Conservation (phyloP, 345 rosid genomes). For the Erucastrum elatum region DNA sequence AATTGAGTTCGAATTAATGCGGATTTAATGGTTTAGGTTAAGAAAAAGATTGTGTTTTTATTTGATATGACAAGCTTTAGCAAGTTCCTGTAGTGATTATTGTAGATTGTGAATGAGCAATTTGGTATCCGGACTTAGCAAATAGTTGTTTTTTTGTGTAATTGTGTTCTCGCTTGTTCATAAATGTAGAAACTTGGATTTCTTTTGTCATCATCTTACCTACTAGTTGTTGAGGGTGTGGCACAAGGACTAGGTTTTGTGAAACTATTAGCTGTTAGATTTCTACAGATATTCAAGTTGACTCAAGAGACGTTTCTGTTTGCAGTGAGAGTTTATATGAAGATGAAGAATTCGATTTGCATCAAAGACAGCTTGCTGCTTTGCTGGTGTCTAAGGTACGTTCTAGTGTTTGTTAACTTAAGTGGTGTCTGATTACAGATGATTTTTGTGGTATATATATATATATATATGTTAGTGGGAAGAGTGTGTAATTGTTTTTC, state of each 20-base stretch:
- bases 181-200: too few species aligned
- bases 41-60: not conserved
- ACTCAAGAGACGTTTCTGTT: constrained; percentile 2
- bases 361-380: constrained; percentile 95
- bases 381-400: constrained; percentile 87
- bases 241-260: too few species aligned
- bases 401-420: not conserved
- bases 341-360: constrained; percentile 91
- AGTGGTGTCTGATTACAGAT: not conserved
- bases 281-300: too few species aligned
- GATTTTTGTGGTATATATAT: not conserved
- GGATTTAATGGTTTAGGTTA: constrained; percentile 5
- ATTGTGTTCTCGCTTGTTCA: too few species aligned
- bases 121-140: too few species aligned
- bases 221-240: too few species aligned
- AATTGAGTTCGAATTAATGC: not conserved
- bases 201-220: too few species aligned
- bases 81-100: not conserved
- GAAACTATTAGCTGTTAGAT: too few species aligned
- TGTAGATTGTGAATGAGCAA: too few species aligned
- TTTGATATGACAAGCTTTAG: not conserved
- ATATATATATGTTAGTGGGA: not conserved
- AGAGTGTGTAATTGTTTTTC: not conserved
- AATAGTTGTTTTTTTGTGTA: too few species aligned
- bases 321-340: constrained; percentile 90